Evolutionary conservation across 139 green algal species (phyloP), one percentile per base, ranked within the genome.

Genomic region (Monoraphidium neglectum): DNA sequence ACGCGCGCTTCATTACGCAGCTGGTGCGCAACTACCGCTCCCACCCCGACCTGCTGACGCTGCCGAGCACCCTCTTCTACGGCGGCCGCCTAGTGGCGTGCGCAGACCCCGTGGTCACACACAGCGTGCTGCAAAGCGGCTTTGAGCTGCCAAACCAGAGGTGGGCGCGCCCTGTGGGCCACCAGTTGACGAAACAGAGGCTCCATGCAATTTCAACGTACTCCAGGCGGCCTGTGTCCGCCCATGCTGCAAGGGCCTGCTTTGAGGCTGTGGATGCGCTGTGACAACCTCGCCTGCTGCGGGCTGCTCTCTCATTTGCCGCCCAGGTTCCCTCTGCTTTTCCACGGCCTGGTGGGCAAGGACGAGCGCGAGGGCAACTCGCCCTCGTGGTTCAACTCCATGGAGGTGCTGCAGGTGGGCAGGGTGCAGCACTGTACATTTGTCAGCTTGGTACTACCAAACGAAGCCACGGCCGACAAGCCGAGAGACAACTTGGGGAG

Each of bases 21-120:
- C 83, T 97, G 60, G 68, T 94, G 12, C 69, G 68, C 64, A 97
- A 97, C 90, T 97, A 96, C 88, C 87, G 92, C 57, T 90, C 83
- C 15, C 93, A 96, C 74, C 54, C 70, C 13, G 70, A 56, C n/a
- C 84, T 97, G 64, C 80, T 97, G 77, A n/a, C 70, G 53, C 75
- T 97, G 57, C 91, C 93, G 56, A 87, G 71, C 69, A 57, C 65
- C 21, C 72, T 93, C 18, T 97, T 97, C 76, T 97, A 97, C 74
- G 21, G 79, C 21, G 79, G 72, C 26, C 69, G 87, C 72, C 86
- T 92, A 47, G 30, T 71, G 38, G 60, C 78, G 6, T 78, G 68
- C 64, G 79, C 79, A 18, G 38, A 53, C 63, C 23, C 4, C 0
- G 64, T 72, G 0, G 24, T 72, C 38, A 80, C 84, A 38, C 46